Conservation (phyloP, 768 basidiomycete species). For the Terana coerulea region DNA sequence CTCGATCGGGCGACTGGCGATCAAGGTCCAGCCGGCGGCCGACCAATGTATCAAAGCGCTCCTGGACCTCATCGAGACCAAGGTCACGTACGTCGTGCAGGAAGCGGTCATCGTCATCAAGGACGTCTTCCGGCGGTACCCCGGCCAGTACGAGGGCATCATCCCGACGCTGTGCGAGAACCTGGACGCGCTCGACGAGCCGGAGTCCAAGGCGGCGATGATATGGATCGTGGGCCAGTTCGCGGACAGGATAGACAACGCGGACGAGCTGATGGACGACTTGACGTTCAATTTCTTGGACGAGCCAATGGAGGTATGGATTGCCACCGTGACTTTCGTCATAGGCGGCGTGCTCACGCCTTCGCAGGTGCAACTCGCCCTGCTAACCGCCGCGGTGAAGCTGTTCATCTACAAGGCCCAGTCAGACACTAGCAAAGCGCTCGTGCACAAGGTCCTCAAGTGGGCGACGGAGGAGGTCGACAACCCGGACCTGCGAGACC, state of each 20-base stretch:
- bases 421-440: constrained; percentile 79
- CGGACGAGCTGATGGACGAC: constrained; percentile 93
- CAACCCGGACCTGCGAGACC: constrained; percentile 94
- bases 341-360: background rate
- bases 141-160: constrained; percentile 93
- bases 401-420: constrained; percentile 88
- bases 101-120: constrained; percentile 97
- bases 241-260: constrained; percentile 92
- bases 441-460: constrained; percentile 94
- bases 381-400: constrained; percentile 93
- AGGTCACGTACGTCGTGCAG: constrained; percentile 95
- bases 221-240: constrained; percentile 98
- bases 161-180: constrained; percentile 93
- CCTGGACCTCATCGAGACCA: constrained; percentile 84
- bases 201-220: constrained; percentile 96
- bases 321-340: background rate
- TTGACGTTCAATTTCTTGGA: constrained; percentile 85
- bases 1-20: constrained; percentile 95
- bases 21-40: constrained; percentile 89
- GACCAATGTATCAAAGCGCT: constrained; percentile 88
- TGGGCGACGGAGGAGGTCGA: constrained; percentile 98
- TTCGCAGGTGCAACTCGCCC: constrained; percentile 85
- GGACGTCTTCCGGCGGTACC: constrained; percentile 96
- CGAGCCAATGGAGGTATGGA: constrained; percentile 84
- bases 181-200: constrained; percentile 88